Conservation (phyloP, 768 basidiomycete genomes). For the Mycena leptocephala region DNA sequence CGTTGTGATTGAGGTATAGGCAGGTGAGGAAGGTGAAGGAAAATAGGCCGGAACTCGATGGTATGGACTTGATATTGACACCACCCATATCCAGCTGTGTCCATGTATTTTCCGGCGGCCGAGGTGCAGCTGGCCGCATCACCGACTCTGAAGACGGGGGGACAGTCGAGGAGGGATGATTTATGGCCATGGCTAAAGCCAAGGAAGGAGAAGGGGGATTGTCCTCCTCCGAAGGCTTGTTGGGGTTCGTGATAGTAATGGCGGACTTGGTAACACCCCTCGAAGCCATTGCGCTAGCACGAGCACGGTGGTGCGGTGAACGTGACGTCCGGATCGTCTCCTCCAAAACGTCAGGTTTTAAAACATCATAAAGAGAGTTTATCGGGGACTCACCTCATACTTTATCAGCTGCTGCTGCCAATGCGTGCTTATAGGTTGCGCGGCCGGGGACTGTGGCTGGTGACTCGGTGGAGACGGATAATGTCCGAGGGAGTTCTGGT, state of each 20-base stretch:
- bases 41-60: conserved; percentile 82
- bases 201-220: conserved; percentile 51
- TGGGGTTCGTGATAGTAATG: conserved; percentile 94
- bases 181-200: conserved; percentile 52
- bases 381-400: conserved; percentile 85
- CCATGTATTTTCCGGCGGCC: conserved; percentile 88
- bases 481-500: conserved; percentile 86
- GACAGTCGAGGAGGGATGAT: conserved; percentile 84
- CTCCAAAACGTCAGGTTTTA: conserved; percentile 37
- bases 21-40: conserved; percentile 94
- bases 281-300: conserved; percentile 95
- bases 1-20: conserved; percentile 97
- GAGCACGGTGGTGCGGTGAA: conserved; percentile 94
- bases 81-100: conserved; percentile 97
- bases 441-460: conserved; percentile 69
- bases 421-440: conserved; percentile 83
- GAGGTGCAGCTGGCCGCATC: conserved; percentile 75
- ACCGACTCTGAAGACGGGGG: conserved; percentile 77
- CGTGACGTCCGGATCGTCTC: conserved; percentile 90
- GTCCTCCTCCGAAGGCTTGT: conserved; percentile 65
- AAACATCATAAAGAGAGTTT: conserved; percentile 33
- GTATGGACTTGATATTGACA: conserved; percentile 92
- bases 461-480: conserved; percentile 87
- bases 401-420: conserved; percentile 97
- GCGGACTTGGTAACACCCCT: conserved; percentile 90